Percentiles rank a stretch among this genome's conserved stretches.
phyloP scores from a whole-genome alignment of 2,329 filamentous ascomycete species.

The Thelonectria blattea region DNA sequence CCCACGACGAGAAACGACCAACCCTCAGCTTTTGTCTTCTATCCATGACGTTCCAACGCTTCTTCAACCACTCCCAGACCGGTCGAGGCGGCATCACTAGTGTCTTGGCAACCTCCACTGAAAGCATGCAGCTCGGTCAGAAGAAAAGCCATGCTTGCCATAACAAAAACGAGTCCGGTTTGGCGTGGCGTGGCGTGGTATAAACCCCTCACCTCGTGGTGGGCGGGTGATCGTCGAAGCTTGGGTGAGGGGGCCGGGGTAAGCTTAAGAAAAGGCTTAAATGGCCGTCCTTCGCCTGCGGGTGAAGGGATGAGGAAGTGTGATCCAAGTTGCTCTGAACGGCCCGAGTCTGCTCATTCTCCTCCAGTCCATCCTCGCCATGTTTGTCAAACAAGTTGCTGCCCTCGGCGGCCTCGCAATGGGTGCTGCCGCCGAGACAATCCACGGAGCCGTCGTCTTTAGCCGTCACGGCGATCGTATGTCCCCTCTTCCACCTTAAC shows the following conservation, averaged over 20 bases:
- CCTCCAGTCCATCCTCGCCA: background rate
- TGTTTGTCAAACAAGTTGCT: background rate
- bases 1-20: background rate
- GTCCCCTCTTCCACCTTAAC: constrained; percentile 14
- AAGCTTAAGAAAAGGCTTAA: constrained; percentile 18
- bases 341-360: background rate
- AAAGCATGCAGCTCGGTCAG: background rate
- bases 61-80: background rate
- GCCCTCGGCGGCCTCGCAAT: background rate
- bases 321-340: background rate
- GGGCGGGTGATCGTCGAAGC: background rate
- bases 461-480: constrained; percentile 44
- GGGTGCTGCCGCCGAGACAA: constrained; percentile 36
- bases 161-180: constrained; percentile 3
- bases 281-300: background rate
- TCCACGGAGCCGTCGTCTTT: constrained; percentile 44
- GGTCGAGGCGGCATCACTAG: constrained; percentile 1
- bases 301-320: background rate
- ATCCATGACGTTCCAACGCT: background rate
- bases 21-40: no score
- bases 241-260: background rate
- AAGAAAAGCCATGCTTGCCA: background rate
- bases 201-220: constrained; percentile 8
- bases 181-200: constrained; percentile 6
- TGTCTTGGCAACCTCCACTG: constrained; percentile 12